These are phyloP conservation scores for Yamadazyma buinensis DNA, from an alignment of 1,139 yeast species.

Conservation along the genomic window DNA sequence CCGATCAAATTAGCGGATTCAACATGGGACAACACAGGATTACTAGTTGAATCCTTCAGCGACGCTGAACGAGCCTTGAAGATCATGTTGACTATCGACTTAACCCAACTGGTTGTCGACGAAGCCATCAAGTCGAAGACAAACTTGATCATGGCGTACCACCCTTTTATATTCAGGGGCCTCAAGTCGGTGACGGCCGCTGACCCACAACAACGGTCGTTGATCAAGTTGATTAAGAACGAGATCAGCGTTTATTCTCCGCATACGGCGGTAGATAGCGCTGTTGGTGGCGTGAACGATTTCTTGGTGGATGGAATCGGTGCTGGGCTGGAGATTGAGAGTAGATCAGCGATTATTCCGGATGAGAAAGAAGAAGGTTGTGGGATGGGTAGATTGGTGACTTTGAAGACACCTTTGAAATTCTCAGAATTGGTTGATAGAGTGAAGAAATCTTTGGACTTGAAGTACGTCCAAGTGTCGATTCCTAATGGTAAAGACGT, in stretches of 20 bases:
- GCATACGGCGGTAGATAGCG: slow-evolving; percentile 95
- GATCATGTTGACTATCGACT: slow-evolving; percentile 75
- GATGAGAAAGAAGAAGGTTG: slow-evolving; percentile 33
- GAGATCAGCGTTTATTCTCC: slow-evolving; percentile 90
- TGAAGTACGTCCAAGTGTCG: slow-evolving; percentile 66
- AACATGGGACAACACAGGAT: slow-evolving; percentile 93
- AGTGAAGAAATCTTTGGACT: slow-evolving; percentile 52
- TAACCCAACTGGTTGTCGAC: slow-evolving; percentile 77
- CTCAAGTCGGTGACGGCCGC: slow-evolving; percentile 66
- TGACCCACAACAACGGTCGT: slow-evolving; percentile 80
- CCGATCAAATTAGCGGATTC: slow-evolving; percentile 77
- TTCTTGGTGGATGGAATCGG: slow-evolving; percentile 72
- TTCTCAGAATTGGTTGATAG: slow-evolving; percentile 45
- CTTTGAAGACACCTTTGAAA: slow-evolving; percentile 40
- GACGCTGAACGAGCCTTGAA: slow-evolving; percentile 25
- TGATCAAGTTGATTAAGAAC: slow-evolving; percentile 66
- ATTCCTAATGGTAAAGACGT: slow-evolving; percentile 28
- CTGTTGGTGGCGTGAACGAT: slow-evolving; percentile 87
- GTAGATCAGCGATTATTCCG: slow-evolving; percentile 28
- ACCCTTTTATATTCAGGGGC: slow-evolving; percentile 90
- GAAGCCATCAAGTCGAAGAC: slow-evolving; percentile 64
- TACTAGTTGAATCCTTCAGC: slow-evolving; percentile 63
- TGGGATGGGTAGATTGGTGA: slow-evolving; percentile 79
- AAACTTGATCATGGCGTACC: slow-evolving; percentile 77
- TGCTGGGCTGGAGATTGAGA: slow-evolving; percentile 17